Percentiles rank a stretch among this genome's conserved stretches.
These are phyloP conservation scores for Coprinopsis strossmayeri DNA, from an alignment of 768 basidiomycete genomes.

Conservation along the genomic window DNA sequence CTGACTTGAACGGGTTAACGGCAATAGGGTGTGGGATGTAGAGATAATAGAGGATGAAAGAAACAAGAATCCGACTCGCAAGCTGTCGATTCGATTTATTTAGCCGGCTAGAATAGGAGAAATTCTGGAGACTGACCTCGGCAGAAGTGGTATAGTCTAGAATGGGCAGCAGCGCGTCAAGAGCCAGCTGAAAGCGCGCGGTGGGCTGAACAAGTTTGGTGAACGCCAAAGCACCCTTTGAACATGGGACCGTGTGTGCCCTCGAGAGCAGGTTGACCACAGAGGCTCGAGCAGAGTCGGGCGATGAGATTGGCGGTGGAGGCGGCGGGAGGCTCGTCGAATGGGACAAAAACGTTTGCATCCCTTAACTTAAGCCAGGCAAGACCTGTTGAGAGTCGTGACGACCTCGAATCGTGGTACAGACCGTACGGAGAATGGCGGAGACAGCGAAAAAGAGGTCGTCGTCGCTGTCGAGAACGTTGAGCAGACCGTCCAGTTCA, in stretches of 20 bases:
- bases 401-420: conserved; percentile 8
- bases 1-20: conserved; percentile 79
- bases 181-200: conserved; percentile 76
- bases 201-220: conserved; percentile 68
- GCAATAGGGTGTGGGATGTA: conserved; percentile 76
- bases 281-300: conserved; percentile 52
- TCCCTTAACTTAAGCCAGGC: conserved; percentile 10
- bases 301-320: conserved; percentile 13
- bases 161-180: conserved; percentile 73
- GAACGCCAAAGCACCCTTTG: conserved; percentile 71
- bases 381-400: conserved; percentile 1
- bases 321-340: conserved; percentile 9
- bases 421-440: neutral
- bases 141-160: conserved; percentile 46
- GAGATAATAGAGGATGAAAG: conserved; percentile 73
- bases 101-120: conserved; percentile 1
- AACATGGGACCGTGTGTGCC: conserved; percentile 68
- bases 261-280: conserved; percentile 61
- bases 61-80: conserved; percentile 67
- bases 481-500: neutral
- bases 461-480: conserved; percentile 4
- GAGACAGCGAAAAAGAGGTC: conserved; percentile 3
- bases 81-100: conserved; percentile 33
- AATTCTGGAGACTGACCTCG: conserved; percentile 39
- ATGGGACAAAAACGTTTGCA: conserved; percentile 22